These are phyloP conservation scores for Acanthamoeba healyi DNA, from an alignment of 208 protist species.

Conservation along the genomic window DNA sequence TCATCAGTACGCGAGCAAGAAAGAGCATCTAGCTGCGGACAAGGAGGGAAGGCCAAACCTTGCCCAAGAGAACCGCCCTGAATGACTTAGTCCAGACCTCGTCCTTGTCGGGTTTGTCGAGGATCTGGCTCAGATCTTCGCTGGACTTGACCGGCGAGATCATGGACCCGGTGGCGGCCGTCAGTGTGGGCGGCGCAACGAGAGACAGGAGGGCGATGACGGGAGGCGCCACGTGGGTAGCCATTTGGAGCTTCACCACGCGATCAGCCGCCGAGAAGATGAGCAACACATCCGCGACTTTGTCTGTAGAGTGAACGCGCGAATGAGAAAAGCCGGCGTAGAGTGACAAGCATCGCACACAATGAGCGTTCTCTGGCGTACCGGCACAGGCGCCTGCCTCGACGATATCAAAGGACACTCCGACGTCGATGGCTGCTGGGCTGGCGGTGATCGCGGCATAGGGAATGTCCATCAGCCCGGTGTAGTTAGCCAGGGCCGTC, in stretches of 20 bases:
- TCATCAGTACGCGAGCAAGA: too few relatives aligned
- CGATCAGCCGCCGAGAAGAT: conserved; percentile 70
- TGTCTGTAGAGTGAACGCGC: too few relatives aligned
- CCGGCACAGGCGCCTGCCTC: neutral
- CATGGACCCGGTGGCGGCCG: neutral
- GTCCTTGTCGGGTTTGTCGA: conserved; percentile 53
- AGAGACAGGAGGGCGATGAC: neutral
- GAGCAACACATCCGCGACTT: conserved; percentile 63
- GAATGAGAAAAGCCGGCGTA: too few relatives aligned
- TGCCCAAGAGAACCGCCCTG: conserved; percentile 50
- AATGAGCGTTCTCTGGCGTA: too few relatives aligned
- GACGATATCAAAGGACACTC: neutral
- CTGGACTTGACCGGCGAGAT: conserved; percentile 52
- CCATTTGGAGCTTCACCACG: conserved; percentile 66
- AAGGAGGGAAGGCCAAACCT: conserved; percentile 32
- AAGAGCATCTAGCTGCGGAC: too few relatives aligned
- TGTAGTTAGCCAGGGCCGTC: conserved; percentile 34
- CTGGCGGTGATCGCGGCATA: conserved; percentile 67
- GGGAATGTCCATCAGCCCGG: conserved; percentile 15
- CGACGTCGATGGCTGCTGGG: neutral
- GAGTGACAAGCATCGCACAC: too few relatives aligned
- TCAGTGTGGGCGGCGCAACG: neutral
- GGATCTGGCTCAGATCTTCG: conserved; percentile 69
- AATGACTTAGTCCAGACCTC: conserved; percentile 5
- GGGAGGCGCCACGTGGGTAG: neutral